Base-by-base conservation (phyloP, 129 eudicot species). In the Helichrysum umbraculigerum region DNA sequence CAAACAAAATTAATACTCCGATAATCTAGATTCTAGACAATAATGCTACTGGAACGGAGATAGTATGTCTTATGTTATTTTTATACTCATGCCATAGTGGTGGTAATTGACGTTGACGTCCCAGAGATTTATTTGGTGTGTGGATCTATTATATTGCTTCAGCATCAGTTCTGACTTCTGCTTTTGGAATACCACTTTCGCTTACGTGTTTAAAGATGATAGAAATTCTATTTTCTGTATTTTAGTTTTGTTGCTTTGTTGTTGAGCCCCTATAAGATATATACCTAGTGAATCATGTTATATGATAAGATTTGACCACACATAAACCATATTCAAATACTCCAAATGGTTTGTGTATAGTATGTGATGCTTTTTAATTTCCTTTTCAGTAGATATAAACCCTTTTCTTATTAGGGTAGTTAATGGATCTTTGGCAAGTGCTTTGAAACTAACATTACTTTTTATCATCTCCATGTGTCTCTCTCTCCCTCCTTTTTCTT, bases 281-380 rank as follows among this genome's bases (percentile, higher is more conserved):
- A 71, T 71, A 47, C 63, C 3, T 50, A 71, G 37, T n/a, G 17
- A 71, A 52, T n/a, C 62, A 71, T 71, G 75, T 3, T 71, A 14
- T 70, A 51, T 52, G 42, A 51, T 52, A 29, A 70, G 65, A 52
- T 7, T 8, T 71, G 62, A 22, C 47, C 50, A 32, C 76, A 71
- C 20, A 11, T 52, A 51, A 16, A 16, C 52, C 2, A 30, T 42
- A 42, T 0, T 42, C 3, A 8, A 42, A 42, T 42, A 42, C 50
- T 42, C 15, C 50, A 42, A 42, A 42, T 42, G 50, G 50, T 42
- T 42, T 42, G 30, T 37, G 21, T 67, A 11, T 67, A 11, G 19
- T 37, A 8, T 67, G 30, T 67, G 16, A 15, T 37, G 10, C 22
- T 22, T 37, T 21, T 68, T 21, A 19, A 19, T 28, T 41, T 68